These are phyloP conservation scores for Eutrema japonicum DNA, from an alignment of 345 rosid species.

Conservation along the genomic window DNA sequence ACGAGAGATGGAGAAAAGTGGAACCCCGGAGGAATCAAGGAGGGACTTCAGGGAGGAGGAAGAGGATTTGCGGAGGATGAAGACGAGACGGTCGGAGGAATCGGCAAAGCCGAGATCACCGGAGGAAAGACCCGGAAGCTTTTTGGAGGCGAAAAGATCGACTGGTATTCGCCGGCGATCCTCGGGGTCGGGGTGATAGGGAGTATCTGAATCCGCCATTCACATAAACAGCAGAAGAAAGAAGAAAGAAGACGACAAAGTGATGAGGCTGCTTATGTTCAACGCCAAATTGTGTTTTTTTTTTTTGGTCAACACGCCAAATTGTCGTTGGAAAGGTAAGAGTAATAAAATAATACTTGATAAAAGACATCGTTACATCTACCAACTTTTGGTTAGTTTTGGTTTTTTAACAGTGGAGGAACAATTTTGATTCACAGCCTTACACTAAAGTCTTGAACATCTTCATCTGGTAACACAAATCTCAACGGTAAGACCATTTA, in stretches of 20 bases:
- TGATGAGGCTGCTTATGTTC: background rate
- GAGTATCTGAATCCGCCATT: conserved; percentile 48
- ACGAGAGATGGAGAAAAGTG: conserved; percentile 54
- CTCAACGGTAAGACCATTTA: conserved; percentile 45
- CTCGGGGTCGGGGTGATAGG: conserved; percentile 38
- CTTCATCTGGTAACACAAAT: background rate
- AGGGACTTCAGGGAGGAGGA: conserved; percentile 37
- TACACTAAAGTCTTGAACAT: background rate
- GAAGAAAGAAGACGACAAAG: conserved; percentile 8
- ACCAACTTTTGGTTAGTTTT: conserved; percentile 1
- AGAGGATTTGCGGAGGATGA: conserved; percentile 49
- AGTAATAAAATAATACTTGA: too few relatives aligned
- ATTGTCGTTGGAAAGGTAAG: conserved; percentile 10
- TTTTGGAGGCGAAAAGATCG: conserved; percentile 78
- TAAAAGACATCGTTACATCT: background rate
- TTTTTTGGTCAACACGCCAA: background rate
- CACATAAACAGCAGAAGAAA: conserved; percentile 4
- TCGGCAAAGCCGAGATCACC: conserved; percentile 73
- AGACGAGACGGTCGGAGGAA: conserved; percentile 61
- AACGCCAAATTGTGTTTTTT: conserved; percentile 20
- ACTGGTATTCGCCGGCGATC: conserved; percentile 55
- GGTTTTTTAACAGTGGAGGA: background rate
- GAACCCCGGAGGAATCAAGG: conserved; percentile 58
- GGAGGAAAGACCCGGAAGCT: conserved; percentile 57
- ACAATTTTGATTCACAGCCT: conserved; percentile 25